These are phyloP conservation scores for Lycium ferocissimum DNA, from an alignment of 257 asterid species.

Conservation along the genomic window DNA sequence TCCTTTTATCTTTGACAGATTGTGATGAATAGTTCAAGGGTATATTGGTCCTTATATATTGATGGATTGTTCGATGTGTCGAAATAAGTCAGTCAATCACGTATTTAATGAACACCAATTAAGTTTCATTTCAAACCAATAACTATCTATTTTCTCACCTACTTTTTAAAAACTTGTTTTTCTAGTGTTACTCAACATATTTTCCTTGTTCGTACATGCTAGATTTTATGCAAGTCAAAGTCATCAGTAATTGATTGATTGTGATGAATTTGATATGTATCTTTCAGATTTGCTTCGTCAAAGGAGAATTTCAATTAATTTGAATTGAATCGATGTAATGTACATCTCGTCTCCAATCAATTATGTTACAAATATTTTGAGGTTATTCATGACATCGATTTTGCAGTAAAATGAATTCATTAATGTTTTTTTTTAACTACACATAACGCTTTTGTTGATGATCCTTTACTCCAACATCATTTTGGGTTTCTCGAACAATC, in stretches of 20 bases:
- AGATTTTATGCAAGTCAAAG: neutral
- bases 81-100: neutral
- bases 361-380: neutral
- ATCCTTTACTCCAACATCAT: too few species aligned
- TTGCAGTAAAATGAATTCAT: neutral
- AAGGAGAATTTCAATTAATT: neutral
- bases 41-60: neutral
- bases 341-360: neutral
- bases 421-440: too few species aligned
- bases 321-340: neutral
- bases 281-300: neutral
- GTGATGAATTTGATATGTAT: neutral
- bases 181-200: neutral
- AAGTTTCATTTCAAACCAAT: neutral
- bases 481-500: too few species aligned
- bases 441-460: too few species aligned
- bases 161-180: neutral
- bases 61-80: neutral
- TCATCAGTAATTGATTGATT: neutral
- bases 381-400: neutral
- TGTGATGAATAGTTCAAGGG: neutral
- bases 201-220: neutral
- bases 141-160: neutral
- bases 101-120: neutral
- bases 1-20: too few species aligned